A percentile compares a stretch with the other conserved stretches of the same genome.
Conservation (phyloP, 2,329 filamentous ascomycete species). For the Metarhizium brunneum region DNA sequence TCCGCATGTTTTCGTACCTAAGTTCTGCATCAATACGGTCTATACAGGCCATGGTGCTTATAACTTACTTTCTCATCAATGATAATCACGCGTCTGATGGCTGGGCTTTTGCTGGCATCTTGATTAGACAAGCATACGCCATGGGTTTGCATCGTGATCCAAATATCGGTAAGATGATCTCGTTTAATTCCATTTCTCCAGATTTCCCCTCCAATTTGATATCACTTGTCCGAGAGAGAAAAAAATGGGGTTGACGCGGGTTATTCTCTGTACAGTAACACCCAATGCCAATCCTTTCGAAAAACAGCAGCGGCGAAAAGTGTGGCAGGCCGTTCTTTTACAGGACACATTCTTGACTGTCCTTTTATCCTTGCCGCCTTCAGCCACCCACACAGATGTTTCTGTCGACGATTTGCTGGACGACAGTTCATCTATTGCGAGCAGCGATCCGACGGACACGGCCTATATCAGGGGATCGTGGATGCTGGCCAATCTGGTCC, state of each 20-base stretch:
- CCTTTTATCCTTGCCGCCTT: constrained; percentile 66
- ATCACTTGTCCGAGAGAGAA: not conserved
- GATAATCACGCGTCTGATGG: constrained; percentile 78
- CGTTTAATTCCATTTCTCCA: not conserved
- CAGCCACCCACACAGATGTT: constrained; percentile 71
- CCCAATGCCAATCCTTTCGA: constrained; percentile 60
- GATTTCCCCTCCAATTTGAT: not conserved
- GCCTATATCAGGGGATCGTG: constrained; percentile 69
- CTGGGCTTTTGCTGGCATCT: constrained; percentile 71
- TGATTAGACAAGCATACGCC: constrained; percentile 70
- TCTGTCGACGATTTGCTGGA: constrained; percentile 64
- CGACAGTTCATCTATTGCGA: constrained; percentile 47
- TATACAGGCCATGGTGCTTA: constrained; percentile 71
- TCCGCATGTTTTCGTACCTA: constrained; percentile 67
- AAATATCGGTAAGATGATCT: constrained; percentile 46
- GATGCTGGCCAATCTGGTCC: constrained; percentile 70
- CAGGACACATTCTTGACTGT: constrained; percentile 79
- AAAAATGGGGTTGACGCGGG: not conserved
- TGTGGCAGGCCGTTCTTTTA: constrained; percentile 73
- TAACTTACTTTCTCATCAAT: constrained; percentile 77
- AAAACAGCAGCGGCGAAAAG: constrained; percentile 68
- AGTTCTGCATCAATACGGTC: constrained; percentile 65
- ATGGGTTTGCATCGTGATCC: constrained; percentile 76
- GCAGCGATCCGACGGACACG: constrained; percentile 54
- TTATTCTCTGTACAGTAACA: constrained; percentile 33